Evolutionary conservation across 177 flowering plant genomes (phyloP).

Genomic region (Tripterygium wilfordii): DNA sequence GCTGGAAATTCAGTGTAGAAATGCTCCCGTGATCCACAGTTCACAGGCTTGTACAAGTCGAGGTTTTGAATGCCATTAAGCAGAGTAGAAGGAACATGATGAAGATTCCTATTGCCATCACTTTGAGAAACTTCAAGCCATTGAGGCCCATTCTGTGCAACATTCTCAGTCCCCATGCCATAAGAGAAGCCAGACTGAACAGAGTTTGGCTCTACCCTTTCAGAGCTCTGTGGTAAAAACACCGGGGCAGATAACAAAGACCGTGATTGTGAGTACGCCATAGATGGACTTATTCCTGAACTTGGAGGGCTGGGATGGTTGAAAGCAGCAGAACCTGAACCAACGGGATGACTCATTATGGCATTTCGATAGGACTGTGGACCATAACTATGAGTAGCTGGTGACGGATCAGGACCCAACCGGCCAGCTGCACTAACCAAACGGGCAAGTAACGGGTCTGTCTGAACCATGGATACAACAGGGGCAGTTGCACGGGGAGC

Average conservation of each 20-base stretch:
- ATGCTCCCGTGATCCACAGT: constrained; percentile 20
- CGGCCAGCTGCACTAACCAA: constrained; percentile 84
- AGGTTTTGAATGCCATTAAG: constrained; percentile 28
- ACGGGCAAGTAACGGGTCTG: constrained; percentile 46
- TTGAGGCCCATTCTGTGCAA: constrained; percentile 35
- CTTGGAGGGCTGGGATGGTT: constrained; percentile 30
- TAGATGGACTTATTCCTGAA: constrained; percentile 24
- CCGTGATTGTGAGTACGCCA: constrained; percentile 33
- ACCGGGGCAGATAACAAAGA: constrained; percentile 25
- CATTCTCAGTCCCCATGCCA: constrained; percentile 41
- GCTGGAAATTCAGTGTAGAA: constrained; percentile 29
- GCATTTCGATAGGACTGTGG: constrained; percentile 86
- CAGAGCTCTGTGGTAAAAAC: constrained; percentile 36
- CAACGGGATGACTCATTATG: constrained; percentile 52
- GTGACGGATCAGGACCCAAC: constrained; percentile 49
- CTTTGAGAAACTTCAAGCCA: constrained; percentile 53
- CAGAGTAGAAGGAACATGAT: constrained; percentile 22
- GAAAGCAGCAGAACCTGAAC: constrained; percentile 35
- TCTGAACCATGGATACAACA: constrained; percentile 51
- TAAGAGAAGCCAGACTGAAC: constrained; percentile 42
- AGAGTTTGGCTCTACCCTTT: constrained; percentile 30
- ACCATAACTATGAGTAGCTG: constrained; percentile 31
- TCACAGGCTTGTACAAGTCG: constrained; percentile 30
- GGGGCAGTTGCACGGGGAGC: constrained; percentile 56
- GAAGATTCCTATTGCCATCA: constrained; percentile 18